These are phyloP conservation scores for Pittosporum tobira DNA, from an alignment of 129 eudicot genomes.

Conservation along the genomic window DNA sequence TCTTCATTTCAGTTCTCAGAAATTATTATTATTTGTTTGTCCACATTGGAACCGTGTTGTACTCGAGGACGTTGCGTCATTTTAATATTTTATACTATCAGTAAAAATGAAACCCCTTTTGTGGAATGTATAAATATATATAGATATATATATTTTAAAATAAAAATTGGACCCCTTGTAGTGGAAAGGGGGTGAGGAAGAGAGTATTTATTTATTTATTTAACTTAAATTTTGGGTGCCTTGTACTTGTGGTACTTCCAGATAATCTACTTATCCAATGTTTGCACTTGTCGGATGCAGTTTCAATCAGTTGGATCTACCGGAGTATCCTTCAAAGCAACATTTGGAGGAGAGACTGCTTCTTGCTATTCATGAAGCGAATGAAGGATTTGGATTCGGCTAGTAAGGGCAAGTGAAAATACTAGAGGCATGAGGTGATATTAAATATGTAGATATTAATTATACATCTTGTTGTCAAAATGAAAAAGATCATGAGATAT, in stretches of 20 bases:
- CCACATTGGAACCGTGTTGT: too few relatives aligned
- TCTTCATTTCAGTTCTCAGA: too few relatives aligned
- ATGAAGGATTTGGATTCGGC: conserved; percentile 98
- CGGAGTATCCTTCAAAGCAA: conserved; percentile 87
- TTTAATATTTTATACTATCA: too few relatives aligned
- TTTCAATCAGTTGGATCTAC: conserved; percentile 92
- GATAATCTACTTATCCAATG: neutral
- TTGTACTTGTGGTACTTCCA: neutral
- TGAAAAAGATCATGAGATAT: neutral
- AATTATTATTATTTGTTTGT: too few relatives aligned
- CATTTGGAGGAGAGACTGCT: conserved; percentile 82
- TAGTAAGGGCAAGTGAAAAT: conserved; percentile 21
- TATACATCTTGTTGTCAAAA: neutral
- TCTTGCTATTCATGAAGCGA: conserved; percentile 94
- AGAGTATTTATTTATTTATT: too few relatives aligned
- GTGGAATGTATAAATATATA: too few relatives aligned
- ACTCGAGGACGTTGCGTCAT: too few relatives aligned
- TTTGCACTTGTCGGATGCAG: conserved; percentile 41
- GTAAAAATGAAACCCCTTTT: too few relatives aligned
- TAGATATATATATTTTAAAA: too few relatives aligned
- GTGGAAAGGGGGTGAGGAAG: too few relatives aligned
- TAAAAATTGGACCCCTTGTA: too few relatives aligned
- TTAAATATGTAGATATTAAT: conserved; percentile 43
- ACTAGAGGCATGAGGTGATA: neutral
- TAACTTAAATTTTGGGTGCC: neutral